phyloP scores from a whole-genome alignment of 2,329 filamentous ascomycete genomes.

The Monilinia vaccinii-corymbosi region DNA sequence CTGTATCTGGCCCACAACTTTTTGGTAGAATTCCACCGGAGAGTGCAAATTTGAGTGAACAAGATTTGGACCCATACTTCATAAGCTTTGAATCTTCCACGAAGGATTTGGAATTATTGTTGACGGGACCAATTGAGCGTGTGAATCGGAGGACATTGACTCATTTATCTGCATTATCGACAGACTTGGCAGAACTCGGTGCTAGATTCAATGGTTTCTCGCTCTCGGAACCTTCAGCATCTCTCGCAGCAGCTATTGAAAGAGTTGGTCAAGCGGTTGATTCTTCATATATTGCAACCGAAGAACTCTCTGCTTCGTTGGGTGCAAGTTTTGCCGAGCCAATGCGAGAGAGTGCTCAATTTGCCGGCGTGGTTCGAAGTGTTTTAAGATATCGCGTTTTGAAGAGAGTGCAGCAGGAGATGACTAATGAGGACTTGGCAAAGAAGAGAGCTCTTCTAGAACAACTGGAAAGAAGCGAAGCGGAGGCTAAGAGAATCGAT shows the following conservation, averaged over 20 bases:
- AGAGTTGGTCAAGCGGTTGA: conserved; percentile 91
- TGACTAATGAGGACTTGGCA: conserved; percentile 85
- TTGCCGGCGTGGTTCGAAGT: conserved; percentile 83
- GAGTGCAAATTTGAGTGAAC: conserved; percentile 66
- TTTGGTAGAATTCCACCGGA: conserved; percentile 78
- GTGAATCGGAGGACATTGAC: conserved; percentile 84
- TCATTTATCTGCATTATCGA: conserved; percentile 73
- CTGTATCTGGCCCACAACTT: conserved; percentile 49
- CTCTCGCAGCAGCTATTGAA: conserved; percentile 86
- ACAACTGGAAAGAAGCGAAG: conserved; percentile 85
- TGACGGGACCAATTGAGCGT: conserved; percentile 93
- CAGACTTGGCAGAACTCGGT: conserved; percentile 85
- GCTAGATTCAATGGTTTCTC: conserved; percentile 97
- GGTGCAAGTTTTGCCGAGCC: conserved; percentile 93
- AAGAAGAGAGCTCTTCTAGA: conserved; percentile 80
- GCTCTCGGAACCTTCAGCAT: conserved; percentile 80
- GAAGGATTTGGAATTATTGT: conserved; percentile 77
- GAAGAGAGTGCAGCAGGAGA: conserved; percentile 94
- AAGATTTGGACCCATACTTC: conserved; percentile 93
- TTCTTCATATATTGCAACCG: conserved; percentile 89
- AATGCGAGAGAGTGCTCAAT: conserved; percentile 96
- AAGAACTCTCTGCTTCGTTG: conserved; percentile 79
- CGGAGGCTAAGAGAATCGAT: conserved; percentile 86
- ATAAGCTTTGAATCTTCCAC: conserved; percentile 86
- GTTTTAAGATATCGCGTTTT: conserved; percentile 84